A percentile compares a stretch with the other conserved stretches of the same genome.
These are phyloP conservation scores for Metschnikowia aberdeeniae DNA, from an alignment of 805 yeast species.

Conservation along the genomic window DNA sequence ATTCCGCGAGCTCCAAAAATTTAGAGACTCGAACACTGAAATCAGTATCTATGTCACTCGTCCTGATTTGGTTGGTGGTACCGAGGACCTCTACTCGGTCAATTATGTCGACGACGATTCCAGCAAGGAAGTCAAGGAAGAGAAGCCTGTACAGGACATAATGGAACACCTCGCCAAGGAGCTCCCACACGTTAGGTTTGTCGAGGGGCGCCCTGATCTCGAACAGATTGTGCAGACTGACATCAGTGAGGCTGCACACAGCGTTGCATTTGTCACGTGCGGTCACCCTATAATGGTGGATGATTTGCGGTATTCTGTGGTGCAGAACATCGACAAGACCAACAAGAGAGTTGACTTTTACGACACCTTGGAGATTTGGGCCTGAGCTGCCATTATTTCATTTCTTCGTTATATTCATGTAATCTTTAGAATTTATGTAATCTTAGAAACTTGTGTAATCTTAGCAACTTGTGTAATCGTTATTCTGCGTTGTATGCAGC, in stretches of 20 bases:
- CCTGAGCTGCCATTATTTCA: conserved; percentile 9
- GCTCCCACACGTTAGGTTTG: conserved; percentile 9
- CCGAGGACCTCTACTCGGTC: conserved; percentile 8
- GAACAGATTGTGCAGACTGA: conserved; percentile 3
- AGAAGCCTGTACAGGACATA: conserved; percentile 10
- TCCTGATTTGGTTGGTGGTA: conserved; percentile 17
- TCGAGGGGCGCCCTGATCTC: conserved; percentile 11
- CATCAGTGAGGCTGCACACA: conserved; percentile 5
- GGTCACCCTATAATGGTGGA: conserved; percentile 15
- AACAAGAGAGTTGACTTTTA: conserved; percentile 13
- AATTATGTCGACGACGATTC: conserved; percentile 9
- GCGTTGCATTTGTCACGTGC: conserved; percentile 11
- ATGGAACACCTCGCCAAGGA: background rate
- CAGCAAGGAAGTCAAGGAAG: conserved; percentile 13
- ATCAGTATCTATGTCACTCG: conserved; percentile 38
- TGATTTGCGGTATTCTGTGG: conserved; percentile 10
- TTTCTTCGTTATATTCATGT: background rate
- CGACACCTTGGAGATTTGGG: conserved; percentile 17
- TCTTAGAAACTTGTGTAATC: background rate
- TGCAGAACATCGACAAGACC: conserved; percentile 9
- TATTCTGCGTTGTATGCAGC: too few species aligned
- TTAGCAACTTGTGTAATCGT: background rate
- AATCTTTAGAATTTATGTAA: background rate
- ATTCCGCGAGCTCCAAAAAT: conserved; percentile 19
- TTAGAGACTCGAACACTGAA: conserved; percentile 22